Base-by-base conservation (phyloP, 352 stramenopile genomes). In the Pythium rhizo-oryzae region DNA sequence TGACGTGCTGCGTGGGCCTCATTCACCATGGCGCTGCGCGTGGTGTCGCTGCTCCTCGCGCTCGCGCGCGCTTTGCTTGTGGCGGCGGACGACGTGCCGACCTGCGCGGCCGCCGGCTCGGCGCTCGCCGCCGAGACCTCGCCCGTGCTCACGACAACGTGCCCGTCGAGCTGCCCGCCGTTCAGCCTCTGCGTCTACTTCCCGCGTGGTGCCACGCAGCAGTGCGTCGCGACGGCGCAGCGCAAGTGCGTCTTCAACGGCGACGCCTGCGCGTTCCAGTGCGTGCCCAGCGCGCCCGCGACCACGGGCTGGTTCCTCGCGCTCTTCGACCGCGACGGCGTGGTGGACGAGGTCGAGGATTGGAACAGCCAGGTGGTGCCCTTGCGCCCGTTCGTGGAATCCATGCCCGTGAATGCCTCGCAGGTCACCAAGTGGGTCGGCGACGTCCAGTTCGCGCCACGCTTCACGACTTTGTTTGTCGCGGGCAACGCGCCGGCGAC, bases 401-500 rank as follows among this genome's bases (percentile, higher is more conserved):
- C 28, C 6, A 33, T 33, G 28, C 28, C 51, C 2, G 3, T 68
- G 12, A 56, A 68, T 28, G 44, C 44, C 2, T 61, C 61, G 5
- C 8, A 46, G 6, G 24, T 59, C n/a, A 51, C 21, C 3, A 21
- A 49, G 23, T 66, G 59, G 59, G 30, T 39, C 5, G 59, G 35
- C 3, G 15, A 21, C 2, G 16, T 53, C 33, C n/a, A 19, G 30
- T 23, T 65, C 13, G 33, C 59, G 0, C 8, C n/a, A 9, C 21
- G 19, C 1, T 37, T 12, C 2, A 19, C 13, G 1, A 44, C 49
- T 4, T 39, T 68, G 6, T 68, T 55, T 19, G 8, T 68, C 41
- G 21, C 52, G n/a, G 61, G 61, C n/a, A 68, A 68, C 30, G 61
- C 61, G 33, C 24, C 61, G 9, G 61, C 61, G 1, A 68, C 61